Evolutionary conservation across 2,329 filamentous ascomycete genomes (phyloP).

Genomic region (Aaosphaeria pasadenensis): DNA sequence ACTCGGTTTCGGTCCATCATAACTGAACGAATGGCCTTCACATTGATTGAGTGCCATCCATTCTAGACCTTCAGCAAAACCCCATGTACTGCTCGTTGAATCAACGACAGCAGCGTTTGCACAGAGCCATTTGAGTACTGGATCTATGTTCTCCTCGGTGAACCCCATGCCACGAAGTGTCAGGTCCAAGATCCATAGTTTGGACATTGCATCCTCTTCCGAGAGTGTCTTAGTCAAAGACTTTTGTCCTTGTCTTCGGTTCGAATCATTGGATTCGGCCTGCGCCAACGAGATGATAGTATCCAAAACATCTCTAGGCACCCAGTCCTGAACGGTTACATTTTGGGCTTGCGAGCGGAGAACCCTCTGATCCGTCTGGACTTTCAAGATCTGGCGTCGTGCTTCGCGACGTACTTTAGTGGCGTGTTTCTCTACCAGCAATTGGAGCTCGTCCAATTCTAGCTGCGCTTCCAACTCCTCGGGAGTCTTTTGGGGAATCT

Average conservation of each 20-base stretch:
- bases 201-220: slow-evolving; percentile 76
- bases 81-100: slow-evolving; percentile 66
- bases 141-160: slow-evolving; percentile 37
- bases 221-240: slow-evolving; percentile 45
- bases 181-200: slow-evolving; percentile 80
- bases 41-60: slow-evolving; percentile 81
- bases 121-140: slow-evolving; percentile 33
- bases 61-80: slow-evolving; percentile 81
- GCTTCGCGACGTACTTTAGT: slow-evolving; percentile 77
- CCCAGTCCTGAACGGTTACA: slow-evolving; percentile 72
- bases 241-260: slow-evolving; percentile 43
- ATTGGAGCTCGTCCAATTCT: slow-evolving; percentile 85
- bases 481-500: slow-evolving; percentile 58
- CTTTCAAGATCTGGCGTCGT: slow-evolving; percentile 68
- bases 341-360: slow-evolving; percentile 75
- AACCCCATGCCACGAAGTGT: slow-evolving; percentile 70
- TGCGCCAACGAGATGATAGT: slow-evolving; percentile 72
- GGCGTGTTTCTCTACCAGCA: slow-evolving; percentile 80
- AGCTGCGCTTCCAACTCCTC: slow-evolving; percentile 89
- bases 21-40: slow-evolving; percentile 67
- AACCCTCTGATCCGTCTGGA: slow-evolving; percentile 82
- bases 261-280: slow-evolving; percentile 56
- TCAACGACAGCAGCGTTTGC: slow-evolving; percentile 42
- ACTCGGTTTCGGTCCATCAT: slow-evolving; percentile 47
- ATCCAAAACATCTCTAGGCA: slow-evolving; percentile 74